Percentiles rank a stretch among this genome's conserved stretches.
Conservation (phyloP, 1,284 basidiomycete species). For the Austroboletus novae-zelandiae region DNA sequence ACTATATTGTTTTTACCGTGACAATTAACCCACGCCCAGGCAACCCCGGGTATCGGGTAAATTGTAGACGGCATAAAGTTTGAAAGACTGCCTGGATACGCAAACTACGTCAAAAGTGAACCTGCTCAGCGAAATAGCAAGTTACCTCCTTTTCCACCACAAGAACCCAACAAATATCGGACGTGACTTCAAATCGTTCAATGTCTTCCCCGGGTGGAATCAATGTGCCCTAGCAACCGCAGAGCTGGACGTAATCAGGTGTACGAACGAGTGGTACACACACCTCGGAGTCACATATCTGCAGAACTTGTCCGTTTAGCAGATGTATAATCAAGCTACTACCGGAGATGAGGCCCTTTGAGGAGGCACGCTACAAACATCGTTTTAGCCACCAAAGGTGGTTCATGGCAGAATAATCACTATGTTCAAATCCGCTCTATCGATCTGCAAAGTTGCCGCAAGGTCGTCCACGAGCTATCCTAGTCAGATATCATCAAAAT, state of each 20-base stretch:
- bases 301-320: conserved; percentile 51
- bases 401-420: conserved; percentile 40
- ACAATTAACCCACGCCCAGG: conserved; percentile 67
- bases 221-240: conserved; percentile 54
- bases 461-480: conserved; percentile 85
- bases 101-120: not conserved
- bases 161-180: conserved; percentile 70
- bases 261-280: not conserved
- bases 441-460: conserved; percentile 74
- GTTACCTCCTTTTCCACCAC: conserved; percentile 89
- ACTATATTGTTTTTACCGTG: conserved; percentile 46
- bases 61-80: conserved; percentile 60
- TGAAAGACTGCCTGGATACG: conserved; percentile 79
- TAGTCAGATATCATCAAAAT: conserved; percentile 2
- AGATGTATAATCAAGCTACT: conserved; percentile 58
- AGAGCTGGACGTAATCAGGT: not conserved
- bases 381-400: conserved; percentile 7
- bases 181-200: conserved; percentile 49
- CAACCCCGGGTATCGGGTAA: conserved; percentile 47
- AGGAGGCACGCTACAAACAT: conserved; percentile 67
- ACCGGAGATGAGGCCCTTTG: conserved; percentile 84
- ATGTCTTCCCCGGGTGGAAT: conserved; percentile 79
- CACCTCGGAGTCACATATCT: conserved; percentile 58
- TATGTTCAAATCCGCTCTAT: conserved; percentile 76
- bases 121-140: not conserved